Percentiles rank a stretch among this genome's conserved stretches.
These are phyloP conservation scores for Aspergillus homomorphus DNA, from an alignment of 495 filamentous ascomycete species.

Conservation along the genomic window DNA sequence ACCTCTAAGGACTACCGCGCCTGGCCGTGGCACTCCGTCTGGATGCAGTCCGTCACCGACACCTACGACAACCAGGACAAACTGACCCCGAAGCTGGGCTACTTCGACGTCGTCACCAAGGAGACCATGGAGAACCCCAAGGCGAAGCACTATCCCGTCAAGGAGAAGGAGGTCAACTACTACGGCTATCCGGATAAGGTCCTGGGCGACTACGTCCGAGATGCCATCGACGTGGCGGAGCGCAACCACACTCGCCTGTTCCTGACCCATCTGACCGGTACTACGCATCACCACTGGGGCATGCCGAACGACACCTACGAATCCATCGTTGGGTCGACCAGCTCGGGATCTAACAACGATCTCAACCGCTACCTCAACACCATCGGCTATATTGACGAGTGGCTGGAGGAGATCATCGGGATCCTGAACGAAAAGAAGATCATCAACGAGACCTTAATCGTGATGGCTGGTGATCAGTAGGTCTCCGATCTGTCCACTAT, in stretches of 20 bases:
- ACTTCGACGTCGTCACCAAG: slow-evolving; percentile 36
- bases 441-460: slow-evolving; percentile 48
- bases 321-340: slow-evolving; percentile 26
- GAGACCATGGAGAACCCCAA: slow-evolving; percentile 37
- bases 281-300: slow-evolving; percentile 48
- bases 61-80: slow-evolving; percentile 45
- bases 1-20: slow-evolving; percentile 27
- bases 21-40: slow-evolving; percentile 44
- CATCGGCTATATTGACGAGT: slow-evolving; percentile 41
- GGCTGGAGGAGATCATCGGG: slow-evolving; percentile 43
- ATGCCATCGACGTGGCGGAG: slow-evolving; percentile 46
- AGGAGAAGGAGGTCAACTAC: slow-evolving; percentile 45
- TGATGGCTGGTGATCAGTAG: slow-evolving; percentile 47
- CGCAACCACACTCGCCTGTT: slow-evolving; percentile 42
- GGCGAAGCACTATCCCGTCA: slow-evolving; percentile 37
- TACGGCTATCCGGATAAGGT: slow-evolving; percentile 48
- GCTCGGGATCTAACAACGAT: slow-evolving; percentile 27
- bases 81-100: slow-evolving; percentile 41
- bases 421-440: slow-evolving; percentile 48
- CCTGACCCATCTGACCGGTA: slow-evolving; percentile 48
- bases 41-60: slow-evolving; percentile 50
- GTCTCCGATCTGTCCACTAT: background rate
- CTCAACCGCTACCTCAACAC: slow-evolving; percentile 44
- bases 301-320: slow-evolving; percentile 37
- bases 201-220: slow-evolving; percentile 44